Evolutionary conservation across 306 rosid species (phyloP).

Genomic region (Prunus persica): Prunus_persica_NCBIv2 NC_034010.1:25849501-25850000

Average conservation of each 20-base stretch:
- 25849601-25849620: background rate
- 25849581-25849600: constrained; percentile 51
- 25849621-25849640: background rate
- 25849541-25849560: constrained; percentile 85
- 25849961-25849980: constrained; percentile 89
- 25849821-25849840: background rate
- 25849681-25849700: background rate
- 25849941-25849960: constrained; percentile 96
- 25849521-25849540: constrained; percentile 89
- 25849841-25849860: background rate
- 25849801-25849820: background rate
- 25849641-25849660: background rate
- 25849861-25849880: background rate
- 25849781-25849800: background rate
- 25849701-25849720: background rate
- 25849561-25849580: constrained; percentile 85
- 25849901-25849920: constrained; percentile 5
- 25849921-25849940: constrained; percentile 14
- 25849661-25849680: background rate
- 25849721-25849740: background rate
- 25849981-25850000: constrained; percentile 82
- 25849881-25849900: background rate
- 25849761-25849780: background rate
- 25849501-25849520: constrained; percentile 87
- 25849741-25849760: background rate